Conservation (phyloP, 2,329 filamentous ascomycete genomes). For the Parastagonospora nodorum region DNA sequence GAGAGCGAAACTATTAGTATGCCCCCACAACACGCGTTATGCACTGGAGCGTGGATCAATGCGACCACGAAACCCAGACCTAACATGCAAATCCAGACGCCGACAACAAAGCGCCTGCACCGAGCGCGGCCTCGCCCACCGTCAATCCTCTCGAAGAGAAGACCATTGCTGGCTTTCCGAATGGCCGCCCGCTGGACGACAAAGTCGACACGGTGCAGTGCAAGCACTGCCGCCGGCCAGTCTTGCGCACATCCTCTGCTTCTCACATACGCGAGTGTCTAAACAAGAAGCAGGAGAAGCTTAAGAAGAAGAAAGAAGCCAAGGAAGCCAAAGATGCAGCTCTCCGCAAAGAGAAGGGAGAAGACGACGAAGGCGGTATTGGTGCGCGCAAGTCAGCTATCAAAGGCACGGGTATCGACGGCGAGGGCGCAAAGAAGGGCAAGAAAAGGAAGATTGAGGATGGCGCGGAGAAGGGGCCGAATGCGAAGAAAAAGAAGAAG, state of each 20-base stretch:
- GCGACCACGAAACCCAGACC: neutral
- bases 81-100: constrained; percentile 21
- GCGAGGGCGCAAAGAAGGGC: constrained; percentile 48
- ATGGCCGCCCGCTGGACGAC: constrained; percentile 81
- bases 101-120: constrained; percentile 30
- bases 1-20: constrained; percentile 68
- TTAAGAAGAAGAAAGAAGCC: constrained; percentile 66
- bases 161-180: constrained; percentile 78
- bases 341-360: constrained; percentile 53
- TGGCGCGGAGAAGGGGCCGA: constrained; percentile 79
- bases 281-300: constrained; percentile 74
- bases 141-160: constrained; percentile 72
- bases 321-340: constrained; percentile 60
- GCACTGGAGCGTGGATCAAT: neutral
- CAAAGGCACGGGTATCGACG: constrained; percentile 46
- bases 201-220: constrained; percentile 77
- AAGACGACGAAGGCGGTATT: constrained; percentile 49
- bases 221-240: constrained; percentile 92
- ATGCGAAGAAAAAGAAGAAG: constrained; percentile 88
- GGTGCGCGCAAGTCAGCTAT: constrained; percentile 48
- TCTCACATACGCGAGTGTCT: constrained; percentile 84
- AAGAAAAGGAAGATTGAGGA: constrained; percentile 56
- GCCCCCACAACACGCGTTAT: constrained; percentile 14
- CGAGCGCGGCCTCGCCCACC: constrained; percentile 40
- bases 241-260: constrained; percentile 75